Evolutionary conservation across 495 filamentous ascomycete species (phyloP), one percentile per base, ranked within the genome.

Genomic region (Hypoxylon fuscum): DNA sequence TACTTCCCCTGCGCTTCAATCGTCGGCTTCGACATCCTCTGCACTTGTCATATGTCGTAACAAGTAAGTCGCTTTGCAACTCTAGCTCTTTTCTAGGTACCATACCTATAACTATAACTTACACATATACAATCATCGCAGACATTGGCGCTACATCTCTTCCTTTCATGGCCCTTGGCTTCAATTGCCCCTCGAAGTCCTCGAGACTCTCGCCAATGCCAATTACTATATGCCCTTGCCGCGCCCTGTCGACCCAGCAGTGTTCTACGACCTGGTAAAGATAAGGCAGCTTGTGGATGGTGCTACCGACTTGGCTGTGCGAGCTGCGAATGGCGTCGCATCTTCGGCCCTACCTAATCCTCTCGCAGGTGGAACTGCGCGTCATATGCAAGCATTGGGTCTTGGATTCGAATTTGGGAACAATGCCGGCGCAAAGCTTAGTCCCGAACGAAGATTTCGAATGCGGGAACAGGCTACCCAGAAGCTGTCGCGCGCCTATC

Each of bases 151-250:
- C 38, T 90, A 92, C 70, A 93, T 93, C 49, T 92, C 89, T 15
- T 86, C 89, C 45, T 93, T 90, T 66, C 90, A 93, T 70, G 90
- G 90, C 12, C 89, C 89, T 59, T 93, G 90, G 90, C 84, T 92
- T n/a, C 90, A 93, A 73, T 76, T 93, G 25, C 89, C 90, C n/a
- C 84, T 85, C 59, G 90, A 93, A 74, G 82, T 92, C 49, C 86
- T 93, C 73, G 89, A 91, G 68, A 85, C 83, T 11, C 83, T 93
- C 40, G 90, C 90, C 11, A 84, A 90, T 71, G 86, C 80, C 68
- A 93, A 93, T 73, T 92, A 90, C 75, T 85, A 87, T 55, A 85
- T 87, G 62, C 87, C 88, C 9, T 81, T 87, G 23, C 90, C 90
- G 7, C 87, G 83, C 38, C 89, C 88, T 18, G 89, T 93, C 69